A percentile compares a stretch with the other conserved stretches of the same genome.
Evolutionary conservation across 2,329 filamentous ascomycete species (phyloP).

Genomic region (Penicillium janthinellum): DNA sequence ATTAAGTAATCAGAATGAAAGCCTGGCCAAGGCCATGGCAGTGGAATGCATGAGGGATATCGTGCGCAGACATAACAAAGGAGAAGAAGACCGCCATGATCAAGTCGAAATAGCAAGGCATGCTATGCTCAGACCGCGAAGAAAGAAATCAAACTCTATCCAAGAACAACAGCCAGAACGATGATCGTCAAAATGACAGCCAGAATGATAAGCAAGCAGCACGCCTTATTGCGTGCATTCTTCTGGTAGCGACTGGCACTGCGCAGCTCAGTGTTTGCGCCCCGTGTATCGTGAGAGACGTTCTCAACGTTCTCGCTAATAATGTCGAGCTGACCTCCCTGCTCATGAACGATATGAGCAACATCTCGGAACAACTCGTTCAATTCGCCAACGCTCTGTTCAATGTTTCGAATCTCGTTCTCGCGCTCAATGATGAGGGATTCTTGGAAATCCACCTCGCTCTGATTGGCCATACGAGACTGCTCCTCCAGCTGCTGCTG

Average conservation of each 20-base stretch:
- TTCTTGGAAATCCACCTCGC: conserved; percentile 97
- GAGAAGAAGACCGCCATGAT: conserved; percentile 13
- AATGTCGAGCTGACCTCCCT: conserved; percentile 83
- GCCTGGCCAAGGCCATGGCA: conserved; percentile 10
- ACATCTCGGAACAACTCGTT: conserved; percentile 98
- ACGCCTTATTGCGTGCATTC: conserved; percentile 91
- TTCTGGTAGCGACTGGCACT: conserved; percentile 91
- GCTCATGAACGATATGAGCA: conserved; percentile 94
- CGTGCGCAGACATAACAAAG: conserved; percentile 28
- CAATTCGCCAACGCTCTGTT: conserved; percentile 90
- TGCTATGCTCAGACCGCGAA: conserved; percentile 25
- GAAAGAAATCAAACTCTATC: conserved; percentile 47
- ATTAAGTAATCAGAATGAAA: conserved; percentile 14
- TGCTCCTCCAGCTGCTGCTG: conserved; percentile 74
- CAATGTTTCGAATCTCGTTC: conserved; percentile 94
- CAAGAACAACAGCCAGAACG: conserved; percentile 79
- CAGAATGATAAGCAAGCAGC: conserved; percentile 85
- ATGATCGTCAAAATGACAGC: conserved; percentile 88
- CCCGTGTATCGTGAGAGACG: conserved; percentile 76
- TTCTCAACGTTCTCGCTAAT: conserved; percentile 87
- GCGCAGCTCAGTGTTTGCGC: conserved; percentile 82
- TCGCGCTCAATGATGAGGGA: conserved; percentile 94
- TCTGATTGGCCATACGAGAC: conserved; percentile 80
- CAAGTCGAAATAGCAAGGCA: conserved; percentile 22
- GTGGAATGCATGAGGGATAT: conserved; percentile 38